Evolutionary conservation across 139 green algal genomes (phyloP).

Genomic region (Micractinium conductrix): DNA sequence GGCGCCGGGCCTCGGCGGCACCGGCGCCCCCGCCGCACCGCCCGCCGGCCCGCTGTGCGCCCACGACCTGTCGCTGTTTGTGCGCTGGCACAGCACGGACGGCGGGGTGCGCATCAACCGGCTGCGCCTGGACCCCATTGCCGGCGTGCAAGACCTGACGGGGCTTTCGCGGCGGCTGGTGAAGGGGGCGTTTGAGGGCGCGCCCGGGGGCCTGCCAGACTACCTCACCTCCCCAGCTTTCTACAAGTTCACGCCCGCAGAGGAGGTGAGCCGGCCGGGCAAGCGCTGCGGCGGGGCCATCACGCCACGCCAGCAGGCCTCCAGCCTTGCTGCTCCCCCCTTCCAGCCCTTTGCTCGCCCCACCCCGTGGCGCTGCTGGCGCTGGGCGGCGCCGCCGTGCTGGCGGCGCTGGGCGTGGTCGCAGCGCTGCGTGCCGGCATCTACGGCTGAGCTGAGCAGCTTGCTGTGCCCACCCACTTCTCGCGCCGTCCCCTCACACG

Average conservation of each 20-base stretch:
- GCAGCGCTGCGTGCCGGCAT: too few relatives aligned
- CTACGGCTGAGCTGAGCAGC: too few relatives aligned
- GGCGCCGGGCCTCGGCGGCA: background rate
- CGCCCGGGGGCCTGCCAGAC: slow-evolving; percentile 51
- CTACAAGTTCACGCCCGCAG: slow-evolving; percentile 57
- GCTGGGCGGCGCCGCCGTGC: too few relatives aligned
- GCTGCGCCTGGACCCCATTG: slow-evolving; percentile 34
- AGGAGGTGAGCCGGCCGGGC: too few relatives aligned
- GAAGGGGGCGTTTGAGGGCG: slow-evolving; percentile 34
- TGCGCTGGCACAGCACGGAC: slow-evolving; percentile 13
- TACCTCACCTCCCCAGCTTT: slow-evolving; percentile 51
- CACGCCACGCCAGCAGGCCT: too few relatives aligned
- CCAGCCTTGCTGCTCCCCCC: too few relatives aligned
- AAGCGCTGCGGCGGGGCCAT: too few relatives aligned
- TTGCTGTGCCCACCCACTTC: too few relatives aligned
- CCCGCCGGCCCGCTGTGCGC: background rate
- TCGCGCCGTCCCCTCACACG: too few relatives aligned
- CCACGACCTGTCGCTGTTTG: slow-evolving; percentile 23
- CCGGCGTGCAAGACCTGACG: slow-evolving; percentile 18
- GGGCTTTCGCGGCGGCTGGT: slow-evolving; percentile 45
- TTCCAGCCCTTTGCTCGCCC: too few relatives aligned
- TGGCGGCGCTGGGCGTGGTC: too few relatives aligned
- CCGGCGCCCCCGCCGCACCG: background rate
- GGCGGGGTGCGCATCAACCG: slow-evolving; percentile 10
- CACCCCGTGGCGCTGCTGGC: too few relatives aligned